These are phyloP conservation scores for Periconia sp. DNA, from an alignment of 2,329 filamentous ascomycete genomes.

Conservation along the genomic window DNA sequence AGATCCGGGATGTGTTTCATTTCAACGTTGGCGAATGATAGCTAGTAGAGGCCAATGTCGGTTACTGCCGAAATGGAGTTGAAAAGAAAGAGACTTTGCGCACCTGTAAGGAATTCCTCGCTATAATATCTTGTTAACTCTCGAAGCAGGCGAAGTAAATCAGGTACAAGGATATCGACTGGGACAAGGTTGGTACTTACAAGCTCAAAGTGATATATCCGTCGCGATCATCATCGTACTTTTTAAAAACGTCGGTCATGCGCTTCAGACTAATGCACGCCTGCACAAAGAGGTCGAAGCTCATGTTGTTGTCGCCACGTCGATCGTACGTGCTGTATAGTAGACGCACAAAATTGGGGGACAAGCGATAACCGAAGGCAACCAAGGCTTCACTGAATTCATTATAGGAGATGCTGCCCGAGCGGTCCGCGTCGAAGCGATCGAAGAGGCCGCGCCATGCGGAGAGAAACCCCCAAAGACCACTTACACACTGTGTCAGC, in stretches of 20 bases:
- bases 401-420: conserved; percentile 79
- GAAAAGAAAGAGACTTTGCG: conserved; percentile 57
- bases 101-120: conserved; percentile 58
- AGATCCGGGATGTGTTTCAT: too few relatives aligned
- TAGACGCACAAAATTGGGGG: conserved; percentile 77
- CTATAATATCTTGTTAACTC: conserved; percentile 26
- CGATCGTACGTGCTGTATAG: conserved; percentile 85
- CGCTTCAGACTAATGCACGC: conserved; percentile 94
- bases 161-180: background rate
- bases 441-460: conserved; percentile 95
- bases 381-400: conserved; percentile 91
- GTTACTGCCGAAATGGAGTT: conserved; percentile 54
- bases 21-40: conserved; percentile 43
- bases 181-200: conserved; percentile 42
- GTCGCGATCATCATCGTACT: conserved; percentile 95
- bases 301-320: conserved; percentile 50
- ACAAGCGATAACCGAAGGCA: conserved; percentile 89
- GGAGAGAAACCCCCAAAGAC: conserved; percentile 91
- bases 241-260: conserved; percentile 99
- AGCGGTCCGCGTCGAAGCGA: conserved; percentile 85
- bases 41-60: conserved; percentile 56
- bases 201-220: conserved; percentile 70
- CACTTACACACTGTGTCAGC: conserved; percentile 45
- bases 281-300: conserved; percentile 95
- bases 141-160: background rate